A percentile compares a stretch with the other conserved stretches of the same genome.
Conservation (phyloP, 495 filamentous ascomycete species). For the Xylaria grammica region DNA sequence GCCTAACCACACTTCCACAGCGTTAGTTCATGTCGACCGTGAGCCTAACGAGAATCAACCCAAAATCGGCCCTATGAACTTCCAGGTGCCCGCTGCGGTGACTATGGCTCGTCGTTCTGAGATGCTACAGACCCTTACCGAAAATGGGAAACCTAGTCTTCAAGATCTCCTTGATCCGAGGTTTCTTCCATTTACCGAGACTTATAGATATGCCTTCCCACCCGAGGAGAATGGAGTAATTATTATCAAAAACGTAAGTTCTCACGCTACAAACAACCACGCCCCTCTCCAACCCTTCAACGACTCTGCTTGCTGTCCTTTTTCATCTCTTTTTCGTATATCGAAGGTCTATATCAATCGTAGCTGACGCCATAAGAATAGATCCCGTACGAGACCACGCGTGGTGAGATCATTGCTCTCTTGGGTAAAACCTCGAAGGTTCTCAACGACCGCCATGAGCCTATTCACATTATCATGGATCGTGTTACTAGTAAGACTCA, state of each 20-base stretch:
- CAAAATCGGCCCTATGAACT: slow-evolving; percentile 3
- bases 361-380: slow-evolving; percentile 31
- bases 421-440: slow-evolving; percentile 70
- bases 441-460: slow-evolving; percentile 60
- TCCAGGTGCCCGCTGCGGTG: neutral
- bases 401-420: slow-evolving; percentile 70
- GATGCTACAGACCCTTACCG: neutral
- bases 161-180: slow-evolving; percentile 3
- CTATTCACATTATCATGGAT: slow-evolving; percentile 86
- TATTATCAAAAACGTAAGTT: slow-evolving; percentile 16
- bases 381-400: slow-evolving; percentile 73
- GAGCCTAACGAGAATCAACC: neutral
- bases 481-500: slow-evolving; percentile 76
- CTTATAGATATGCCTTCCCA: neutral
- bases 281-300: too few relatives aligned
- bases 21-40: neutral
- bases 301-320: neutral
- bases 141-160: neutral
- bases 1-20: neutral
- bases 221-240: slow-evolving; percentile 9
- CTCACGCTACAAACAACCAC: neutral
- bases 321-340: neutral
- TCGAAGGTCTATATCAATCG: too few relatives aligned
- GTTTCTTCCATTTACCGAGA: slow-evolving; percentile 11
- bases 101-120: slow-evolving; percentile 5